These are phyloP conservation scores for Cicer bijugum DNA, from an alignment of 306 rosid species.

Conservation along the genomic window DNA sequence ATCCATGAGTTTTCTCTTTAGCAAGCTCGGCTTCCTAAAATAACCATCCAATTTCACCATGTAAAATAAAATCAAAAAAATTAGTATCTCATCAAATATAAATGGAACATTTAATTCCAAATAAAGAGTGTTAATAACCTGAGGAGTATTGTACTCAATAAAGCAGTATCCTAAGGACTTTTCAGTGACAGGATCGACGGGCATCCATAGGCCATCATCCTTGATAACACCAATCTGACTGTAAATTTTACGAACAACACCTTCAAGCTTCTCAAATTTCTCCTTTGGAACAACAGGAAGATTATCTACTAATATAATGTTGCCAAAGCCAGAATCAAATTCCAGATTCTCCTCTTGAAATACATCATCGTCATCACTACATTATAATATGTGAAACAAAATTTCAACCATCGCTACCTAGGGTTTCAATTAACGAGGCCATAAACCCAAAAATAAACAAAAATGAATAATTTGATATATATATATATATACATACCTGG, in stretches of 20 bases:
- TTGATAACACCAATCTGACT: constrained; percentile 76
- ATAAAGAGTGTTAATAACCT: constrained; percentile 43
- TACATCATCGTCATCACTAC: constrained; percentile 74
- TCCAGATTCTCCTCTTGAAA: constrained; percentile 60
- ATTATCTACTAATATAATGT: constrained; percentile 74
- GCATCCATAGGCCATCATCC: constrained; percentile 88
- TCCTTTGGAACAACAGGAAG: constrained; percentile 74
- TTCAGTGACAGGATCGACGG: constrained; percentile 58
- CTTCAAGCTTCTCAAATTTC: constrained; percentile 76
- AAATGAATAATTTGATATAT: neutral
- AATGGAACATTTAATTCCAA: neutral
- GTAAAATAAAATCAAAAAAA: neutral
- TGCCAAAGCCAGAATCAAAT: constrained; percentile 71
- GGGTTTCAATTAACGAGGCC: neutral
- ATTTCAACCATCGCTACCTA: neutral
- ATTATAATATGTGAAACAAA: neutral
- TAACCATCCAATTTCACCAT: neutral
- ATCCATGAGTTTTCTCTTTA: constrained; percentile 84
- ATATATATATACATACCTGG: constrained; percentile 60
- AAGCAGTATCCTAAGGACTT: constrained; percentile 77
- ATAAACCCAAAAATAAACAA: neutral
- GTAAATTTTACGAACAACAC: constrained; percentile 70
- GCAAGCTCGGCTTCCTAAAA: constrained; percentile 94
- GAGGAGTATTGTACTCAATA: constrained; percentile 79
- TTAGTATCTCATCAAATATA: neutral